These are phyloP conservation scores for Xerocomellus intermedius DNA, from an alignment of 768 basidiomycete genomes.

Conservation along the genomic window DNA sequence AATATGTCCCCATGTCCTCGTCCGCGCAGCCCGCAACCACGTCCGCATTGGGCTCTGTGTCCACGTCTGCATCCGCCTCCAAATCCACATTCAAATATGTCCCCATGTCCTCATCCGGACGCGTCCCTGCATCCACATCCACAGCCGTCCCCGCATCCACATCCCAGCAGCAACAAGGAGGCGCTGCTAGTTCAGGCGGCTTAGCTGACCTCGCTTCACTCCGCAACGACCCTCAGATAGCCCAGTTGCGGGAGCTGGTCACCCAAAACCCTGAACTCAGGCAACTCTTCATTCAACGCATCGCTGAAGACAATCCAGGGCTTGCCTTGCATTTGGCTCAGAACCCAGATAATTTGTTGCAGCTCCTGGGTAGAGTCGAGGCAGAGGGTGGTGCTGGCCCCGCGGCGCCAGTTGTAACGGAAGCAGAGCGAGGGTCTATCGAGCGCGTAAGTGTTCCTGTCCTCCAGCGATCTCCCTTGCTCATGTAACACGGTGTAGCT, in stretches of 20 bases:
- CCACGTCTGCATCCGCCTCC: neutral
- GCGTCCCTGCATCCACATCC: neutral
- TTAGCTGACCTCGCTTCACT: neutral
- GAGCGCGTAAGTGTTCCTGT: neutral
- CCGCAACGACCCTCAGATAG: neutral
- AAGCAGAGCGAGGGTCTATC: neutral
- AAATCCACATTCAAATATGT: no score
- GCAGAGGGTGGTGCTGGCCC: neutral
- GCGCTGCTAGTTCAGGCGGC: neutral
- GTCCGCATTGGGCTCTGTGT: neutral
- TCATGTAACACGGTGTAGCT: neutral
- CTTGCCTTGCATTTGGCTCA: neutral
- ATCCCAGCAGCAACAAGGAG: neutral
- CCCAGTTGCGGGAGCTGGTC: slow-evolving; percentile 2
- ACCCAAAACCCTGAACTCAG: neutral
- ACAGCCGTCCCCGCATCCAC: neutral
- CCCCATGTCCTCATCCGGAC: no score
- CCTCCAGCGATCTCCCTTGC: no score
- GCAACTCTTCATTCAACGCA: neutral
- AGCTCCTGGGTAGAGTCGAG: neutral
- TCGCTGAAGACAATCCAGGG: neutral
- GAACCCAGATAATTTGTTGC: neutral
- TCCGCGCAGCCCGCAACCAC: no score
- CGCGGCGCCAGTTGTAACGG: neutral
- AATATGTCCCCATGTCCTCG: neutral